Evolutionary conservation across 768 basidiomycete genomes (phyloP).

Genomic region (Phlebiopsis gigantea): DNA sequence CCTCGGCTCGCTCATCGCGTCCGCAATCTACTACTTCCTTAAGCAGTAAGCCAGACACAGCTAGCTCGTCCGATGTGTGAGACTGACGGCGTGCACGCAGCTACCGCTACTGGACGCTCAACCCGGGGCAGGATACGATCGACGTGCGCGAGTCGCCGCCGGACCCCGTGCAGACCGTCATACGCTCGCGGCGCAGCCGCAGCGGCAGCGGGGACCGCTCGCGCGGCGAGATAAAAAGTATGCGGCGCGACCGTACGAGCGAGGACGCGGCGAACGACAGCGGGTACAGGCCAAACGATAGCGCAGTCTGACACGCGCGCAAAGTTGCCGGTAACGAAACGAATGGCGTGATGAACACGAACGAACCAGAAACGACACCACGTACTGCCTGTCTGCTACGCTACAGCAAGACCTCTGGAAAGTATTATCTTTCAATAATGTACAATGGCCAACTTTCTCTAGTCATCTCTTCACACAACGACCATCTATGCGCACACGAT

Average conservation of each 20-base stretch:
- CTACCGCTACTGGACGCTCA: slow-evolving; percentile 49
- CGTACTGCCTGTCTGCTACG: too few relatives aligned
- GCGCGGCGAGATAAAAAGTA: background rate
- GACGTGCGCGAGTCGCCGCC: slow-evolving; percentile 37
- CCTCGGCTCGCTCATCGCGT: slow-evolving; percentile 57
- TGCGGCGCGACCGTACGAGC: background rate
- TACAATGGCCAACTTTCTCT: too few relatives aligned
- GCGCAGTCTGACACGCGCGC: slow-evolving; percentile 14
- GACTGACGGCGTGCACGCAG: slow-evolving; percentile 21
- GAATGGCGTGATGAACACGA: too few relatives aligned
- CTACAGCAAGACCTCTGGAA: too few relatives aligned
- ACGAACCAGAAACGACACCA: too few relatives aligned
- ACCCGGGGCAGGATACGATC: slow-evolving; percentile 40
- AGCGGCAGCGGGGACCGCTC: background rate
- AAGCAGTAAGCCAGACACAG: slow-evolving; percentile 36
- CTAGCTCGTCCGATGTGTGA: background rate
- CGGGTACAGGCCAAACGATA: slow-evolving; percentile 14
- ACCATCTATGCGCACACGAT: too few relatives aligned
- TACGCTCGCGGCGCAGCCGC: slow-evolving; percentile 2
- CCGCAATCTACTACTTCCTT: slow-evolving; percentile 50
- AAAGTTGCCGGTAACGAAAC: too few relatives aligned
- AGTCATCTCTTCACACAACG: too few relatives aligned
- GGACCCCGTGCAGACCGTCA: slow-evolving; percentile 27
- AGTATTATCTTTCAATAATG: too few relatives aligned
- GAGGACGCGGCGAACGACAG: background rate